Conservation (phyloP, 192 early-diverging fungal species). For the Gaertneriomyces sp. region DNA sequence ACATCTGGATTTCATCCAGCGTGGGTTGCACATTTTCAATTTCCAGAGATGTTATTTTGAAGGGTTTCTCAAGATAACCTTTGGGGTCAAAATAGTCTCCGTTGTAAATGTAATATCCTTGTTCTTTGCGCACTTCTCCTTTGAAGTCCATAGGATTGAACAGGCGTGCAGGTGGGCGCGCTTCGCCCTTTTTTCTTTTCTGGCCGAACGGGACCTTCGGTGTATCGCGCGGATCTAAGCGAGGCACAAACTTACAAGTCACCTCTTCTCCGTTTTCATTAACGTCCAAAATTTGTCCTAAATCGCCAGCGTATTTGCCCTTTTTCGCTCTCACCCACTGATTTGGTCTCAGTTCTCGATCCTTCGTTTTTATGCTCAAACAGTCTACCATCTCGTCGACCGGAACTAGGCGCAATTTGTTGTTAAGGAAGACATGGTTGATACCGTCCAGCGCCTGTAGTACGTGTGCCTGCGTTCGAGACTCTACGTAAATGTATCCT, state of each 20-base stretch:
- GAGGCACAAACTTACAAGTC: conserved; percentile 39
- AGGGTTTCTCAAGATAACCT: conserved; percentile 82
- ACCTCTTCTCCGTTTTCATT: conserved; percentile 30
- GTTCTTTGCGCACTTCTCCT: conserved; percentile 23
- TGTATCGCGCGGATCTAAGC: conserved; percentile 28
- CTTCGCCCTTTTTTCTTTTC: conserved; percentile 59
- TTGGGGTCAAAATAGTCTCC: conserved; percentile 46
- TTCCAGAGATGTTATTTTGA: conserved; percentile 45
- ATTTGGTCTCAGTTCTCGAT: conserved; percentile 57
- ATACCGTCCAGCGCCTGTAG: conserved; percentile 73
- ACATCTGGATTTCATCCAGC: conserved; percentile 87
- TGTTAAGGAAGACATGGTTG: conserved; percentile 62
- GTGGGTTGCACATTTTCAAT: conserved; percentile 76
- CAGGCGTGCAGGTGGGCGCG: conserved; percentile 69
- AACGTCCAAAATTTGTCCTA: conserved; percentile 65
- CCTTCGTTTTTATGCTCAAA: conserved; percentile 69
- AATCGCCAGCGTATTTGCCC: conserved; percentile 90
- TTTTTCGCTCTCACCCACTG: conserved; percentile 86
- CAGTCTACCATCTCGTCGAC: conserved; percentile 90
- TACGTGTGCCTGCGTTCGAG: conserved; percentile 72
- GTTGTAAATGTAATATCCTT: conserved; percentile 28
- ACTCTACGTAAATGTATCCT: conserved; percentile 93
- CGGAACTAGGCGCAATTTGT: conserved; percentile 74
- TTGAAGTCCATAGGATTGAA: conserved; percentile 62
- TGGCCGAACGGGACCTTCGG: conserved; percentile 31